Evolutionary conservation across 768 basidiomycete genomes (phyloP), one percentile per base, ranked within the genome.

Genomic region (Tulasnella sp.): DNA sequence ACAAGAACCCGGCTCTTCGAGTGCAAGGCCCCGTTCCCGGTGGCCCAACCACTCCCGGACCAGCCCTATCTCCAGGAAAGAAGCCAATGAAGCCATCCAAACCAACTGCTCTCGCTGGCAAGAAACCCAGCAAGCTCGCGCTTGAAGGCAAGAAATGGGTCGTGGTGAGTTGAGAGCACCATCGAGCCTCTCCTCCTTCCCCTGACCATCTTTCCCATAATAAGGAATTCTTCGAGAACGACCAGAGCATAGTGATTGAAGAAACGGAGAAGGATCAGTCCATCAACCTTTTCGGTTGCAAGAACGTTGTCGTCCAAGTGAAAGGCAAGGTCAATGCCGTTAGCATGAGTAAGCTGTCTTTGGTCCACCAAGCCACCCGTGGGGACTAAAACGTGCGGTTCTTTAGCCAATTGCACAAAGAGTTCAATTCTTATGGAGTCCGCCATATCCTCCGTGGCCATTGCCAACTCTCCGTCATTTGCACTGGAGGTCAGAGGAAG

Each of bases 241-340:
- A 96, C 81, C 85, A 87, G 7, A 85, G 86, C 19, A 86, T 99
- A 77, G 88, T 90, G 2, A 89, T 99, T 24, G 92, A 94, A 9
- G 87, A 96, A 21, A 91, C 88, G 21, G 92, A 93, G 84, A 87
- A 96, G 77, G 92, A 87, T 83, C 97, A 99, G 78, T 90, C 90
- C 4, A 90, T 99, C 79, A 14, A 46, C 31, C 6, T 44, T 18
- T 78, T 56, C 81, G 92, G 91, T 18, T 98, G 96, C 88, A 98
- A 96, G 87, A 93, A 92, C 81, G 89, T 90, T 14, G 93, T 92
- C 0, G 87, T 99, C 79, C 85, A 93, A 75, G 88, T 99, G 84
- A 93, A 93, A 84, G 97, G 97, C 83, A 99, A 99, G 86, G 91
- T 95, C 82, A 99, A 99, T 83, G 97, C 96, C 3, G 92, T 99